Conservation (phyloP, 1,139 yeast species). For the Scheffersomyces lignicola region DNA sequence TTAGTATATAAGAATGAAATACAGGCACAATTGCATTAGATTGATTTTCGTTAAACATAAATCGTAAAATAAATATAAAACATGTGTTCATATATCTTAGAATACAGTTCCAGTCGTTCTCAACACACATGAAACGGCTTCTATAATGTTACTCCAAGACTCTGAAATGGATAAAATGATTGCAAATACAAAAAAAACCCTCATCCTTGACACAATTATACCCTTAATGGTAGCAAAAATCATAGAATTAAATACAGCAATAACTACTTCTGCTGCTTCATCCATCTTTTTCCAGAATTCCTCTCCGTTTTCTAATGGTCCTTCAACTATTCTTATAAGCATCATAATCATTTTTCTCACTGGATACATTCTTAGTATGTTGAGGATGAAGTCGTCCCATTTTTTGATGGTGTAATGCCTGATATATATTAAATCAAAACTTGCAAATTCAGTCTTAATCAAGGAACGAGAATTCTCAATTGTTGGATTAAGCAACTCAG, state of each 20-base stretch:
- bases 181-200: constrained; percentile 19
- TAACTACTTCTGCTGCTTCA: constrained; percentile 15
- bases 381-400: constrained; percentile 14
- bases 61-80: constrained; percentile 1
- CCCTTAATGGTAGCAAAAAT: constrained; percentile 17
- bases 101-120: constrained; percentile 10
- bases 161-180: constrained; percentile 12
- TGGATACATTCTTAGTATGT: constrained; percentile 6
- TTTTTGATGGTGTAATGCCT: constrained; percentile 16
- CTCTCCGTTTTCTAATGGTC: constrained; percentile 6
- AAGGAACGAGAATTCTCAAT: constrained; percentile 11
- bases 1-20: not conserved
- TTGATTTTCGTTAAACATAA: constrained; percentile 1
- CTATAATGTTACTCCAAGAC: constrained; percentile 15
- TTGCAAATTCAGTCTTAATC: constrained; percentile 13
- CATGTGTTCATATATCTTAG: constrained; percentile 4
- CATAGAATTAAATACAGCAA: constrained; percentile 19
- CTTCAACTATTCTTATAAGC: not conserved
- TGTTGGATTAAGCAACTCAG: constrained; percentile 11
- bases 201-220: constrained; percentile 18
- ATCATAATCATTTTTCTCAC: constrained; percentile 5
- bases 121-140: constrained; percentile 10
- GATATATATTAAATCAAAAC: constrained; percentile 18
- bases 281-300: constrained; percentile 11
- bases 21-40: constrained; percentile 2